Base-by-base conservation (phyloP, 306 rosid species). In the Pachyrhizus erosus region DNA sequence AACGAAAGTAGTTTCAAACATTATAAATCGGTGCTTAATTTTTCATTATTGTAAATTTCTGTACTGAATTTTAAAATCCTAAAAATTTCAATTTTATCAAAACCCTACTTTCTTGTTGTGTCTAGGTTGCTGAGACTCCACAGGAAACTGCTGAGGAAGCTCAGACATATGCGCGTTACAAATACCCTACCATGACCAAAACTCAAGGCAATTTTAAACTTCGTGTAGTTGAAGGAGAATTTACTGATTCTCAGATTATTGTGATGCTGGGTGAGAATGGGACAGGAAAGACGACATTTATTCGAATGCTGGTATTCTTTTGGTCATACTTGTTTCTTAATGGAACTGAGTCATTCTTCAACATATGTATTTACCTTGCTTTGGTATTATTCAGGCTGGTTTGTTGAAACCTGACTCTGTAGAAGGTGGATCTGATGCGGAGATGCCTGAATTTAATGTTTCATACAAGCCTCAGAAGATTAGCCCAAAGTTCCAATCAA, bases 211-310 rank as follows among this genome's bases (percentile, higher is more conserved):
- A 88, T 80, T 96, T 96, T 84, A 92, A 24, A 84, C 97, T 96
- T 84, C 90, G 88, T 68, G 98, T 92, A 42, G 60, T 82, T 70
- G 98, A 93, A 85, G 99, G 99, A 14, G 99, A 96, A 88, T 96
- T 96, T 73, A 93, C 99, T 2, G 99, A 96, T 89, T 96, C 99
- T 57, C 99, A 96, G 85, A 96, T 96, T 86, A 23, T 96, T 90
- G 99, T 96, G 77, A 96, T 96, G 99, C 90, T 96, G 46, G 99
- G 99, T 45, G 99, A 96, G 87, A 96, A 96, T 78, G 99, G 99
- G 83, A 96, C 98, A 0, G 99, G 99, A 80, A 96, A 96, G 91
- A 96, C 99, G 21, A 96, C 99, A 23, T 96, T 96, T 81, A 93
- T 96, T 80, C 98, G 94, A 1, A 92, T 96, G 99, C 99, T 96